Base-by-base conservation (phyloP, 768 basidiomycete genomes). In the Lactifluus echinatus region DNA sequence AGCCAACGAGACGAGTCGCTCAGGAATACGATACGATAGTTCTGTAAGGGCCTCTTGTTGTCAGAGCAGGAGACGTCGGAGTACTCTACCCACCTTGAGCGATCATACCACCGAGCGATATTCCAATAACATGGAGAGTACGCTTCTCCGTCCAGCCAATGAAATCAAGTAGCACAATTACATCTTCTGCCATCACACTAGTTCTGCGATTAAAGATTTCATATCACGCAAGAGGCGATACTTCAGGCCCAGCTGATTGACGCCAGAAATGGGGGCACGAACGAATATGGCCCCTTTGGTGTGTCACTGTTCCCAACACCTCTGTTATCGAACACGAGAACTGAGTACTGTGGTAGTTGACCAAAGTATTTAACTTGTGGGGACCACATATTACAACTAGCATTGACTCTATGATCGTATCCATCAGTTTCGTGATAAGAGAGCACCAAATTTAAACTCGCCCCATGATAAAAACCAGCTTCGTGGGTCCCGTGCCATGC, bases 71-170 rank as follows among this genome's bases (percentile, higher is more conserved):
- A 37, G 26, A 19, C 19, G 43, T 23, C 10, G 7, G 7, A 34
- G 17, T 28, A 33, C n/a, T 31, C 8, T 26, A 37, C 61, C 14
- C 57, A 85, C 86, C 84, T 71, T 88, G 85, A 0, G 87, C 81
- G 49, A 89, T 88, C 89, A 91, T 92, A 4, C 89, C 89, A 2
- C 90, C 90, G 4, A 93, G 68, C 37, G 87, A 89, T 23, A 81
- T 70, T 8, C 90, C 86, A 21, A 92, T 83, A 31, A 92, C 69
- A 64, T 91, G 83, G 6, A 93, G 43, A 47, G 77, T 76, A 4
- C 79, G 78, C 10, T 78, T 70, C 7, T 67, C 75, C 0, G 78
- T 88, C 88, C 89, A 93, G 2, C 79, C 84, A 6, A 93, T 60
- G 62, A 81, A 78, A 63, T 92, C 77, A 4, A 93, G 73, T 4